Base-by-base conservation (phyloP, 129 eudicot species). In the Pittosporum tobira region DNA sequence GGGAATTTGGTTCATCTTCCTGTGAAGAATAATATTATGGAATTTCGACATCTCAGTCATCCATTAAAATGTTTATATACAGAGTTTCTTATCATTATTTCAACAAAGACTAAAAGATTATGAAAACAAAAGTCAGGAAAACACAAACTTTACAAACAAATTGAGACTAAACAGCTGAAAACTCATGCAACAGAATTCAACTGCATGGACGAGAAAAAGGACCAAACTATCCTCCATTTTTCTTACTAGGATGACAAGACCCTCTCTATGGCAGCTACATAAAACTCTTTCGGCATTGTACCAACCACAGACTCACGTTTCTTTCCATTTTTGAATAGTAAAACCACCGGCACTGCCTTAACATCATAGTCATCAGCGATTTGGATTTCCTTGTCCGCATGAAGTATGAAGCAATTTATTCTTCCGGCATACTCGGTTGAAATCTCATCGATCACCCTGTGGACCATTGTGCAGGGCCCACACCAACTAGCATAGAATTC, bases 401-500 rank as follows among this genome's bases (percentile, higher is more conserved):
- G 64, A 18, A 91, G 73, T 51, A 83, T 73, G 8, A 68, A 79
- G 75, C 90, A 87, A 38, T 87, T 75, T 34, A 91, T 47, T 51
- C 73, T 76, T 50, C 99, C 98, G 3, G 79, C 75, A 66, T 85
- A 90, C 34, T 90, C 98, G 8, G 61, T 59, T 20, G 98, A 89
- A 34, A 91, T 78, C 74, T 91, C 99, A 19, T 86, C 99, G 6
- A 91, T 87, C 61, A 87, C 90, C 1, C 99, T 83, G 58, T 87
- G 96, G 69, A 86, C 96, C 99, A 91, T 91, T 51, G 77, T 75
- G 72, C 99, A 86, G 4, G 99, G 99, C n/a, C 99, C 99, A 45
- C 99, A 91, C 99, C 99, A 91, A 53, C 85, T 91, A 34, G 96
- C 90, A 6, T 91, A 77, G 79, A 91, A 91, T 77, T 91, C 99